Evolutionary conservation across 2,329 filamentous ascomycete species (phyloP).

Genomic region (Sordariomycetes sp.): DNA sequence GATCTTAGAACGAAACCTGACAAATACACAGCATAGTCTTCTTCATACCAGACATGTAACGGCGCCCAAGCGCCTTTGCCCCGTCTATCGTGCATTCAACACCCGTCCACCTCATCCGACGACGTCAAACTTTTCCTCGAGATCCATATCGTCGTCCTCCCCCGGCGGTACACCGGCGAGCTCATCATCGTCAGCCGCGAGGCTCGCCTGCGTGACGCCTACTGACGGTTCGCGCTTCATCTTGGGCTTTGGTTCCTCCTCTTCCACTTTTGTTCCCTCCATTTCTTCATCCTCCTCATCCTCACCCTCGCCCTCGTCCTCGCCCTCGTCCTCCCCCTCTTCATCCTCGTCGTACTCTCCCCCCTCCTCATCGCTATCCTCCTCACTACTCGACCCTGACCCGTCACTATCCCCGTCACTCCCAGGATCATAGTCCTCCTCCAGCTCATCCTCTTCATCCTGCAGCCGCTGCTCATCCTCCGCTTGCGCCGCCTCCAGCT

Average conservation of each 20-base stretch:
- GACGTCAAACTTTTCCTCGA: slow-evolving; percentile 20
- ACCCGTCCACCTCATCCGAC: slow-evolving; percentile 8
- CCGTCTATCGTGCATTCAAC: neutral
- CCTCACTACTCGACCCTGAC: slow-evolving; percentile 34
- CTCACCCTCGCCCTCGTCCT: slow-evolving; percentile 10
- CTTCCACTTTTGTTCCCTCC: slow-evolving; percentile 13
- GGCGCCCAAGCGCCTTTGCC: no score
- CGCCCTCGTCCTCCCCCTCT: slow-evolving; percentile 11
- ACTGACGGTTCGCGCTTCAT: neutral
- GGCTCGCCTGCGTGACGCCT: neutral
- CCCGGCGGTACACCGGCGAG: neutral
- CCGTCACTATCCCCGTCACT: slow-evolving; percentile 47
- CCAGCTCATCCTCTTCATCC: slow-evolving; percentile 50
- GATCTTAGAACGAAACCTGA: no score
- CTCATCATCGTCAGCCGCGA: neutral
- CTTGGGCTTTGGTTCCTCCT: slow-evolving; percentile 30
- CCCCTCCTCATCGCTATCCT: slow-evolving; percentile 37
- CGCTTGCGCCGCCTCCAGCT: slow-evolving; percentile 32
- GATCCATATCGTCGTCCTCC: slow-evolving; percentile 15
- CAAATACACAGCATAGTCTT: no score
- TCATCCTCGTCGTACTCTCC: slow-evolving; percentile 17
- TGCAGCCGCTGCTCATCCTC: slow-evolving; percentile 40
- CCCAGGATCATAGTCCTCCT: slow-evolving; percentile 54
- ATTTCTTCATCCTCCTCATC: slow-evolving; percentile 16
- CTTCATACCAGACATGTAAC: neutral